A percentile compares a stretch with the other conserved stretches of the same genome.
These are phyloP conservation scores for Geotrichum phurueaensis DNA, from an alignment of 1,139 yeast species.

Conservation along the genomic window DNA sequence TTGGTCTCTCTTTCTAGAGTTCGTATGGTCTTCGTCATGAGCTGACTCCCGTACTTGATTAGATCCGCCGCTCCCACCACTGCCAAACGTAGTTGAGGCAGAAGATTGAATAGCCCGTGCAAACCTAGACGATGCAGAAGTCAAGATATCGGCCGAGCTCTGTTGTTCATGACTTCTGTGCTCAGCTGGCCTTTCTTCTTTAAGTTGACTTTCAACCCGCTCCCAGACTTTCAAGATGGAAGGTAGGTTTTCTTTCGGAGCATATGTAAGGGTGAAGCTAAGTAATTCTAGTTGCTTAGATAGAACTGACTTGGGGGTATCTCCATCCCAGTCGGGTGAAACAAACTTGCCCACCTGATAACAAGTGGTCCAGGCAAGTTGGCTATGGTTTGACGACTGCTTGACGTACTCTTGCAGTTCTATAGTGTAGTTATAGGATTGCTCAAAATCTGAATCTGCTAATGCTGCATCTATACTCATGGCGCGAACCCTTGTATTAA, in stretches of 20 bases:
- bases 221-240: slow-evolving; percentile 35
- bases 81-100: slow-evolving; percentile 20
- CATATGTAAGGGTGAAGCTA: slow-evolving; percentile 39
- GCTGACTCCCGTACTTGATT: slow-evolving; percentile 19
- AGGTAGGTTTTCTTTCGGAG: slow-evolving; percentile 33
- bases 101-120: slow-evolving; percentile 27
- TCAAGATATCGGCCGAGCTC: background rate
- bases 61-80: slow-evolving; percentile 3
- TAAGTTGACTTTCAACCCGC: slow-evolving; percentile 23
- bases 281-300: slow-evolving; percentile 44
- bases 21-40: slow-evolving; percentile 6
- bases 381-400: background rate
- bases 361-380: slow-evolving; percentile 48
- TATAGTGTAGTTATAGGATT: slow-evolving; percentile 35
- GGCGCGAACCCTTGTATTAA: slow-evolving; percentile 41
- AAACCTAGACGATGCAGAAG: slow-evolving; percentile 20
- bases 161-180: background rate
- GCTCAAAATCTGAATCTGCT: slow-evolving; percentile 46
- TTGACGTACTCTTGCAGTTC: background rate
- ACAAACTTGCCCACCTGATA: slow-evolving; percentile 54
- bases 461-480: slow-evolving; percentile 54
- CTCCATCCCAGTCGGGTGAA: slow-evolving; percentile 45
- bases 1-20: slow-evolving; percentile 40
- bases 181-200: background rate
- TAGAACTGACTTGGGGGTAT: slow-evolving; percentile 26